These are phyloP conservation scores for Extremus antarcticus DNA, from an alignment of 495 filamentous ascomycete species.

Conservation along the genomic window DNA sequence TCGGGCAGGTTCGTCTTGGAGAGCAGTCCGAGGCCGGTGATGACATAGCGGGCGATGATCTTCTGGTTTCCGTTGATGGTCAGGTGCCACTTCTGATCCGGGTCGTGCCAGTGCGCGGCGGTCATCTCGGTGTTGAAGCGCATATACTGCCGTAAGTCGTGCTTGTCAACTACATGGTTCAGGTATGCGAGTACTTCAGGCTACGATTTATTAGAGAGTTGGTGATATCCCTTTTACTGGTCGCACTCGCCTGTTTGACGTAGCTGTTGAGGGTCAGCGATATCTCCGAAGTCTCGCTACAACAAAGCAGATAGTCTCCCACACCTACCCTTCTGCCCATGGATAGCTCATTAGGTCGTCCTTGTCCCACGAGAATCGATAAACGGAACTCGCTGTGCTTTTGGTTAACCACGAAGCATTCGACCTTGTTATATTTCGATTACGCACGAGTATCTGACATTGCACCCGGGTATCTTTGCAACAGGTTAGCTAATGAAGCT, in stretches of 20 bases:
- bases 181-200: constrained; percentile 25
- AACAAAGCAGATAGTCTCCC: background rate
- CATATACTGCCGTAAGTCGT: constrained; percentile 27
- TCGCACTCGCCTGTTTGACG: too few species aligned
- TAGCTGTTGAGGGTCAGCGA: background rate
- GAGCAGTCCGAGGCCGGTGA: constrained; percentile 29
- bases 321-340: constrained; percentile 9
- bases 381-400: constrained; percentile 13
- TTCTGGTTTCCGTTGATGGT: constrained; percentile 13
- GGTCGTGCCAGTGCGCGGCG: constrained; percentile 21
- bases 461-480: constrained; percentile 7
- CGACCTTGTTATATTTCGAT: too few species aligned
- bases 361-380: constrained; percentile 22
- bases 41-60: constrained; percentile 21
- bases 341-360: constrained; percentile 16
- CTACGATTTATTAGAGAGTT: too few species aligned
- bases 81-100: constrained; percentile 21
- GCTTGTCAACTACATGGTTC: constrained; percentile 25
- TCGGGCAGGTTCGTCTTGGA: constrained; percentile 24
- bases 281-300: background rate
- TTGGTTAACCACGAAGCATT: background rate
- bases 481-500: background rate
- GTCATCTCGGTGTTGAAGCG: constrained; percentile 24
- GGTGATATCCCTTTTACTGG: too few species aligned
- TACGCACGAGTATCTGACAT: constrained; percentile 12